Conservation (phyloP, 345 rosid genomes). For the Conringia planisiliqua region DNA sequence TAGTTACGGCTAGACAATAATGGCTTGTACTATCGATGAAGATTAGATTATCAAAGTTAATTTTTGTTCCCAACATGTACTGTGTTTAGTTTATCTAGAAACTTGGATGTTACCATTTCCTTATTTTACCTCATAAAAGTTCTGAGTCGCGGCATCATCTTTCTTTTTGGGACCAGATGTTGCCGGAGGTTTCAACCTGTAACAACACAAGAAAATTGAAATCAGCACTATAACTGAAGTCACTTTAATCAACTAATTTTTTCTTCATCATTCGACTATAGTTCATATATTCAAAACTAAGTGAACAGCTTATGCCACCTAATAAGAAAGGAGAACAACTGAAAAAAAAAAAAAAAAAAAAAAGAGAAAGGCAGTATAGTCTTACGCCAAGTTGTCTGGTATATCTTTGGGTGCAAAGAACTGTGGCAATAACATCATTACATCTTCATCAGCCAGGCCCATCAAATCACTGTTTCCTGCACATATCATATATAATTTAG, state of each 20-base stretch:
- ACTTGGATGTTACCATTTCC: background rate
- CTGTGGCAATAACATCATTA: slow-evolving; percentile 80
- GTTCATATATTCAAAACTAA: background rate
- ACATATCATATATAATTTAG: background rate
- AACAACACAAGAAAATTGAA: background rate
- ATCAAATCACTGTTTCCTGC: slow-evolving; percentile 56
- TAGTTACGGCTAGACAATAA: background rate
- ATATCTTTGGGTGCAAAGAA: slow-evolving; percentile 76
- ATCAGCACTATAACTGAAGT: background rate
- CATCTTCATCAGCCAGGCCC: slow-evolving; percentile 73
- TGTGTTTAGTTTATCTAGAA: background rate
- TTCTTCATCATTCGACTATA: background rate
- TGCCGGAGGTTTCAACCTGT: slow-evolving; percentile 72
- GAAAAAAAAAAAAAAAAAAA: slow-evolving; percentile 15
- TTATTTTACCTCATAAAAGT: slow-evolving; percentile 53
- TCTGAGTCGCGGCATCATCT: slow-evolving; percentile 47
- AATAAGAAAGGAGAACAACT: background rate
- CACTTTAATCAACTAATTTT: background rate
- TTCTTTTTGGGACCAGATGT: slow-evolving; percentile 55
- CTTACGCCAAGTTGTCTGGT: slow-evolving; percentile 80
- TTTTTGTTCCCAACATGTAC: slow-evolving; percentile 5
- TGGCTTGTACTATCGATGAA: background rate
- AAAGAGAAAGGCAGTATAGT: slow-evolving; percentile 1
- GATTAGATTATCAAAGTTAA: background rate
- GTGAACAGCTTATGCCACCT: background rate